Conservation (phyloP, 192 early-diverging fungal genomes). For the Mortierella alpina region DNA sequence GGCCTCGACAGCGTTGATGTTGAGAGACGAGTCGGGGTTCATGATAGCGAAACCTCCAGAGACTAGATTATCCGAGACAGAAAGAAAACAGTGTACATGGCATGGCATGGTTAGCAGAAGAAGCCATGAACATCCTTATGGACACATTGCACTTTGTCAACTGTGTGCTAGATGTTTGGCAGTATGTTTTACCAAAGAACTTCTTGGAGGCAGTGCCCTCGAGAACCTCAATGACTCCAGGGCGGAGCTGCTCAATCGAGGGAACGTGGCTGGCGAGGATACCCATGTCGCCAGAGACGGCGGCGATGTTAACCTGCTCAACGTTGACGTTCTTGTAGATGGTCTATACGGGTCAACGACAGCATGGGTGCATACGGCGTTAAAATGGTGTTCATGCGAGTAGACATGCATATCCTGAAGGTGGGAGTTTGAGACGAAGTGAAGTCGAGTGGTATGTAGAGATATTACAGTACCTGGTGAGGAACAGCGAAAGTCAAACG, state of each 20-base stretch:
- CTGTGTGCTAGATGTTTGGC: not conserved
- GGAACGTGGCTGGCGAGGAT: slow-evolving; percentile 97
- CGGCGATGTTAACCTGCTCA: slow-evolving; percentile 93
- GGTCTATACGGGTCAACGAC: slow-evolving; percentile 56
- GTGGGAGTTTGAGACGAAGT: not conserved
- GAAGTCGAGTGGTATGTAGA: not conserved
- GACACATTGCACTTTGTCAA: not conserved
- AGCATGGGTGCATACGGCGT: too few relatives aligned
- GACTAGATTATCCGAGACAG: slow-evolving; percentile 49
- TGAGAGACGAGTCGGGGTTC: slow-evolving; percentile 95
- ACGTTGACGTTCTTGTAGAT: slow-evolving; percentile 79
- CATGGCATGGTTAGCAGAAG: not conserved
- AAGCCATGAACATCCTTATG: not conserved
- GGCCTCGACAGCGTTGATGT: slow-evolving; percentile 98
- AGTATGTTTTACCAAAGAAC: slow-evolving; percentile 82
- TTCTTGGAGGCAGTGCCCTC: slow-evolving; percentile 79
- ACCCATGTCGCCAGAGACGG: slow-evolving; percentile 96
- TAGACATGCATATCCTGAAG: not conserved
- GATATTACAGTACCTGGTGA: slow-evolving; percentile 74
- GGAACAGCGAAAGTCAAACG: slow-evolving; percentile 91
- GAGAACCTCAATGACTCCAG: slow-evolving; percentile 88
- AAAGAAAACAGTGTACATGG: slow-evolving; percentile 15
- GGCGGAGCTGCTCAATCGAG: slow-evolving; percentile 95
- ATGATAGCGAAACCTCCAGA: slow-evolving; percentile 97
- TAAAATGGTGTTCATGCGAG: too few relatives aligned